Base-by-base conservation (phyloP, 805 yeast genomes). In the Ogataea ramenticola region DNA sequence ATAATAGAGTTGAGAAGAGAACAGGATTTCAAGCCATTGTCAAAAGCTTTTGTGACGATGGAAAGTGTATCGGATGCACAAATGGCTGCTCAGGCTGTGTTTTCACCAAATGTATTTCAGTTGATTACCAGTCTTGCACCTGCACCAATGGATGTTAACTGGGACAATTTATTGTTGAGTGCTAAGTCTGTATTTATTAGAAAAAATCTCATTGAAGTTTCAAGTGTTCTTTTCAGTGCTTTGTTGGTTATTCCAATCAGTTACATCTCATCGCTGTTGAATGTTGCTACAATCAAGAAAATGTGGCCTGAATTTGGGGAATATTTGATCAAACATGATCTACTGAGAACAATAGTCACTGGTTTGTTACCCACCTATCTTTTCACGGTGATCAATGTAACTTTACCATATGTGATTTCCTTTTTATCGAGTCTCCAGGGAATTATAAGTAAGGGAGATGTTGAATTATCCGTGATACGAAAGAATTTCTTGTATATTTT, bases 41-140 rank as follows among this genome's bases (percentile, higher is more conserved):
- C 72, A 1, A 60, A 70, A 33, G 82, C 82, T 1, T 93, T 93
- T 62, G 80, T 91, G 15, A 93, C 97, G 0, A 84, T 93, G 96
- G 86, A 85, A 47, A 77, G 93, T 0, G 97, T 90, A 3, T 91
- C 96, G 0, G 85, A 86, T 58, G 98, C 99, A 1, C 99, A 93
- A 61, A 84, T 93, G 89, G 87, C 95, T 4, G 96, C 98, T 0
- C 99, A 93, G 62, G 93, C 98, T 0, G 87, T 91, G 0, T 67
- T 93, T 44, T 96, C 93, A 52, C 97, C 98, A 0, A 77, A 84
- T 46, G 87, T 90, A 3, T 83, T 86, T 59, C 87, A 83, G 46
- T 70, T 93, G 43, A 86, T 89, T 31, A 86, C 96, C 7, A 71
- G 75, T 38, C 66, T 90, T 45, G 99, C 99, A 0, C 98, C 99